Percentiles rank a stretch among this genome's conserved stretches.
Evolutionary conservation across 345 rosid genomes (phyloP).

Genomic region (Euphorbia pulcherrima): DNA sequence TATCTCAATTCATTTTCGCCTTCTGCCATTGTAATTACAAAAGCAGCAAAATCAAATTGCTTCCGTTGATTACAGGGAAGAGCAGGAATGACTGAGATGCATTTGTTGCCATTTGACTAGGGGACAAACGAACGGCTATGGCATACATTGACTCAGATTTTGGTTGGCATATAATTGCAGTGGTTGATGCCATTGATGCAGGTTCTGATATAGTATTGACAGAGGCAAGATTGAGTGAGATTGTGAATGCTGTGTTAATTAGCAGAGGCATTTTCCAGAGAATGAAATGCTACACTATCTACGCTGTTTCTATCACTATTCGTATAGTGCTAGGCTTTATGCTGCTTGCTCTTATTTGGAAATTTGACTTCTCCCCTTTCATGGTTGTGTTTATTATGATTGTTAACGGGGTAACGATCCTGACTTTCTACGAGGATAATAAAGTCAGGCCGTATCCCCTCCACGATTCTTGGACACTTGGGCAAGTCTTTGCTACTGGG

Average conservation of each 20-base stretch:
- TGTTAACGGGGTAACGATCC: constrained; percentile 79
- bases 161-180: constrained; percentile 87
- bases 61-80: constrained; percentile 51
- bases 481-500: constrained; percentile 83
- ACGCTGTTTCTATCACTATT: constrained; percentile 89
- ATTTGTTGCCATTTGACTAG: constrained; percentile 81
- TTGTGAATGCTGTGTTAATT: constrained; percentile 85
- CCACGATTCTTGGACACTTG: constrained; percentile 86
- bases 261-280: constrained; percentile 94
- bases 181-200: constrained; percentile 96
- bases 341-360: constrained; percentile 89
- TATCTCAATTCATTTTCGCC: no score
- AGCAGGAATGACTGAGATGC: constrained; percentile 66
- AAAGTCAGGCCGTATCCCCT: constrained; percentile 80
- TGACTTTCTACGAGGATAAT: constrained; percentile 78
- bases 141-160: constrained; percentile 62
- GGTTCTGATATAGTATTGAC: constrained; percentile 92
- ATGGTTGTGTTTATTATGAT: constrained; percentile 84
- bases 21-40: no score
- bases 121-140: constrained; percentile 82
- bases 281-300: constrained; percentile 96
- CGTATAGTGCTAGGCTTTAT: constrained; percentile 81
- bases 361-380: constrained; percentile 92
- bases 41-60: no score
- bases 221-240: constrained; percentile 90